These are phyloP conservation scores for Nidula microcarpa DNA, from an alignment of 768 basidiomycete genomes.

Conservation along the genomic window DNA sequence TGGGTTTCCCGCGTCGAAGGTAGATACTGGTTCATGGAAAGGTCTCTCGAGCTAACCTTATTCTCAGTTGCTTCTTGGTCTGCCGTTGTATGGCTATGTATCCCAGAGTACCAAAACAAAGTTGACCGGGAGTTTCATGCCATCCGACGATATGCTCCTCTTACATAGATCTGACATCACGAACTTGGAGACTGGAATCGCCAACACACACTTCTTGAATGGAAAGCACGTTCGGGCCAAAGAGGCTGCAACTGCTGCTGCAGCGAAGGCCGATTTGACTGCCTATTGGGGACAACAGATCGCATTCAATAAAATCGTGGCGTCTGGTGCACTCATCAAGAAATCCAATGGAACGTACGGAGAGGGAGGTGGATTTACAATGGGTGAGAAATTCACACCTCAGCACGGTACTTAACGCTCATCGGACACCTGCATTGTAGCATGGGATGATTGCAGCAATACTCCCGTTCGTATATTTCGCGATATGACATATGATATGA, in stretches of 20 bases:
- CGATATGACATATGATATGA: too few species aligned
- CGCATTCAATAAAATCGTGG: conserved; percentile 44
- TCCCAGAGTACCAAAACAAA: conserved; percentile 48
- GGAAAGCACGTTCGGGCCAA: conserved; percentile 33
- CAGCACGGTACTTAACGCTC: not conserved
- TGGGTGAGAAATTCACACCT: conserved; percentile 26
- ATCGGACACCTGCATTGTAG: conserved; percentile 22
- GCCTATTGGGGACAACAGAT: conserved; percentile 51
- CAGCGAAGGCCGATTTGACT: conserved; percentile 32
- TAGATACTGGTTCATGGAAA: conserved; percentile 29
- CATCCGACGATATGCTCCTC: conserved; percentile 31
- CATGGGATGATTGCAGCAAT: conserved; percentile 68
- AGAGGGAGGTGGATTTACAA: conserved; percentile 45
- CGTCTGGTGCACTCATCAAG: conserved; percentile 45
- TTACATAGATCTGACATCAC: conserved; percentile 37
- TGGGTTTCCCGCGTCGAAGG: conserved; percentile 62
- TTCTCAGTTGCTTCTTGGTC: conserved; percentile 52
- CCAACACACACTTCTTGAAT: conserved; percentile 37
- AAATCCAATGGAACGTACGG: conserved; percentile 42
- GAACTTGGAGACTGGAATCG: conserved; percentile 17
- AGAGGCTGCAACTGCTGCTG: conserved; percentile 7
- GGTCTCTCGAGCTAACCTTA: not conserved
- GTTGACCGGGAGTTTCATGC: conserved; percentile 37
- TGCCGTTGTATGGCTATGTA: conserved; percentile 68
- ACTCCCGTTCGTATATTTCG: conserved; percentile 45